Evolutionary conservation across 2,329 filamentous ascomycete genomes (phyloP).

Genomic region (Aspergillus intermedius): DNA sequence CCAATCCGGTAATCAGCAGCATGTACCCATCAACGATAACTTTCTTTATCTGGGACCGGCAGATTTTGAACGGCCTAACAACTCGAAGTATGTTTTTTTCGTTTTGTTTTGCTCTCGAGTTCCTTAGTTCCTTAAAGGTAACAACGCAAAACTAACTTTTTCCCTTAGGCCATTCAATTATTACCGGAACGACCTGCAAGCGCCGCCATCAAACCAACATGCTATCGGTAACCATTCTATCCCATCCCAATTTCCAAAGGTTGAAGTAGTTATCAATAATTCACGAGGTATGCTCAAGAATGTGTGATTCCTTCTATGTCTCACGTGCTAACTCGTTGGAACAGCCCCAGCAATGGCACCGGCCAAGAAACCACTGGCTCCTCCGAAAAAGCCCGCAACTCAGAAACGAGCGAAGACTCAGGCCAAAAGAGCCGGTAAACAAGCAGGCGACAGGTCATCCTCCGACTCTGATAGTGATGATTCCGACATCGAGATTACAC

Average conservation of each 20-base stretch:
- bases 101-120: background rate
- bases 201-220: background rate
- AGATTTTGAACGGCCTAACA: constrained; percentile 21
- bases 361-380: constrained; percentile 11
- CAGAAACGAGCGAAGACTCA: constrained; percentile 14
- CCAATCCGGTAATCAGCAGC: constrained; percentile 17
- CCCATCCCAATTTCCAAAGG: background rate
- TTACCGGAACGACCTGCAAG: constrained; percentile 3
- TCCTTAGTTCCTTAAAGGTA: no score
- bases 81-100: constrained; percentile 20
- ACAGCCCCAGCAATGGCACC: constrained; percentile 1
- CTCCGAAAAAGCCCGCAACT: constrained; percentile 12
- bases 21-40: constrained; percentile 17
- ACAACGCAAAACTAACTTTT: background rate
- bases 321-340: background rate
- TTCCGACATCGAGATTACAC: constrained; percentile 47
- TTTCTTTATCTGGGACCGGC: constrained; percentile 23
- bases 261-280: background rate
- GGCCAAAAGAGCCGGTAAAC: constrained; percentile 22
- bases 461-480: constrained; percentile 45
- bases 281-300: background rate
- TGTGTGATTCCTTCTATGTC: background rate
- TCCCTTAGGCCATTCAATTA: constrained; percentile 1
- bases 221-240: background rate
- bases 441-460: constrained; percentile 23